Base-by-base conservation (phyloP, 1,139 yeast species). In the Yarrowia galli region DNA sequence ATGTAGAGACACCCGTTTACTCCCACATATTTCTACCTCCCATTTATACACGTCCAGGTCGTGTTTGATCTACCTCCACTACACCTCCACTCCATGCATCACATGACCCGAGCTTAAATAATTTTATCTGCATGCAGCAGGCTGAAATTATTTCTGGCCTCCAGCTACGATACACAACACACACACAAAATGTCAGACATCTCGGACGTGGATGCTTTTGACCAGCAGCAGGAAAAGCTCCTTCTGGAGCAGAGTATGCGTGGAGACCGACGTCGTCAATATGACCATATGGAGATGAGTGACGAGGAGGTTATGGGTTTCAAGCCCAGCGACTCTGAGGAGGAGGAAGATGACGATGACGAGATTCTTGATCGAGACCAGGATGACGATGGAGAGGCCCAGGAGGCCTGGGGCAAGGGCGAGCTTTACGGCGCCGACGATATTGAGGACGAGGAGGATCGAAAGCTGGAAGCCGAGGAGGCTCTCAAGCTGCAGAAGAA, bases 391-490 rank as follows among this genome's bases (percentile, higher is more conserved):
- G 88, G 83, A 5, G 87, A 83, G 45, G 88, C 83, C 40, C 81
- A 76, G 25, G 82, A 82, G 69, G 89, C 89, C 9, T 93, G 99
- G 98, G 98, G 99, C 36, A 83, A 84, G 70, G 84, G 85, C 71
- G 88, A 90, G 73, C 93, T 92, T 77, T 95, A 86, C 73, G 97
- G 96, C 68, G 98, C 96, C 43, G 93, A 88, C 74, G 88, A 85
- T 42, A 78, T 81, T 1, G 86, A 84, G 69, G 92, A 89, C 71
- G 92, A 88, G 49, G 97, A 89, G 70, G 89, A 87, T 61, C 91
- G 91, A 8, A 87, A 86, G 70, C 87, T 86, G 70, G 89, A 92
- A 80, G 95, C 96, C 69, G 88, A 88, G 72, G 98, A 95, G 79
- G 98, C 98, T 0, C 75, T 91, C 69, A 87, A 92, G 75, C 88